Base-by-base conservation (phyloP, 352 stramenopile species). In the Phytopythium delawarense region DNA sequence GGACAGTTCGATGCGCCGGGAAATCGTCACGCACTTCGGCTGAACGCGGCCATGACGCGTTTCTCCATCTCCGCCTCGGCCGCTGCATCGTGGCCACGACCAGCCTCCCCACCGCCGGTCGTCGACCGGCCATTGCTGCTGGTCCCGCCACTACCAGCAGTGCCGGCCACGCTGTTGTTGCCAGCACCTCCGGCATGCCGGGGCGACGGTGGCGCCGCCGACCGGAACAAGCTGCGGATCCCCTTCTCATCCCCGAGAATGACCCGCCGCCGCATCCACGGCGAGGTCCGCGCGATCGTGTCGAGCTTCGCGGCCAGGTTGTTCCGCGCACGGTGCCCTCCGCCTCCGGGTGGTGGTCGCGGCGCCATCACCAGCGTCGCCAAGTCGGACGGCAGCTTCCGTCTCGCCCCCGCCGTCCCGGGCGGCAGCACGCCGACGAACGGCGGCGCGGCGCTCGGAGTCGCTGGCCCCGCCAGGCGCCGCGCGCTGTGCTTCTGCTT, bases 241-340 rank as follows among this genome's bases (percentile, higher is more conserved):
- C 44, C 65, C 23, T 63, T 75, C 6, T 87, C 76, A n/a, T 77
- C 68, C 20, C 67, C 59, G 13, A 87, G n/a, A 28, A 88, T 64
- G 11, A 89, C 81, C 30, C 81, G 84, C 34, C 81, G 78, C 7
- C 81, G 76, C 66, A 77, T 75, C 70, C 72, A 84, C 49, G 67
- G 64, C n/a, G 81, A 84, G 7, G 66, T 78, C 42, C 81, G 81
- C 34, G 82, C 60, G 52, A 91, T 71, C 13, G 74, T 68, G 49
- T 91, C 81, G 4, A 91, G 73, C 48, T 88, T 89, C 6, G 75
- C 75, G 2, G 74, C 78, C 20, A 91, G 62, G 68, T 85, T 67
- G 28, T 45, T 3, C 52, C n/a, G 55, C 37, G 25, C 18, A 2
- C 55, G 55, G 2, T 8, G 6, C 7, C 23, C 55, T 11, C 40